These are phyloP conservation scores for Rhododendron ovatum DNA, from an alignment of 148 eudicot genomes.

Conservation along the genomic window DNA sequence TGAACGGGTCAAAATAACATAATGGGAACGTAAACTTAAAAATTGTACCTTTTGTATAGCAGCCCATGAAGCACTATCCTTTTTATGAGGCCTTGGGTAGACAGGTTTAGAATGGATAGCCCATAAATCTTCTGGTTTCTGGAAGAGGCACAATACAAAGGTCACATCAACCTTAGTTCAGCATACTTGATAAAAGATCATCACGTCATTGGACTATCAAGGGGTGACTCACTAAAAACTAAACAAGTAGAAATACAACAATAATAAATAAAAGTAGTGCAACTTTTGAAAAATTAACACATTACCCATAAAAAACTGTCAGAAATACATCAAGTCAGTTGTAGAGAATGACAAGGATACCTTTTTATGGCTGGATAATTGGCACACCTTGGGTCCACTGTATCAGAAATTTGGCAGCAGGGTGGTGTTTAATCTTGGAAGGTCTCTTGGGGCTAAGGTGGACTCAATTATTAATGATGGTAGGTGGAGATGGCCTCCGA, in stretches of 20 bases:
- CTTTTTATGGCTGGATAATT: not conserved
- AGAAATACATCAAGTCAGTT: no score
- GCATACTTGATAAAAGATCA: not conserved
- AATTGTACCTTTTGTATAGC: slow-evolving; percentile 83
- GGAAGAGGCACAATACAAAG: slow-evolving; percentile 21
- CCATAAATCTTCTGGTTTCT: slow-evolving; percentile 98
- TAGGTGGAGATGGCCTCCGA: no score
- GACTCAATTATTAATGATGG: no score
- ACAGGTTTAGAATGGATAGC: slow-evolving; percentile 86
- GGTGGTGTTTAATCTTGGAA: no score
- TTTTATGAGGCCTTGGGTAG: slow-evolving; percentile 79
- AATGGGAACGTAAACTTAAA: not conserved
- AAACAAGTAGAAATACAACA: not conserved
- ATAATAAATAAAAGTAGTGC: not conserved
- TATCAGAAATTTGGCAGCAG: no score
- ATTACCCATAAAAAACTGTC: not conserved
- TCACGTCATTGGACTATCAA: not conserved
- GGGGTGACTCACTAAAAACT: not conserved
- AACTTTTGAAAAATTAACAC: not conserved
- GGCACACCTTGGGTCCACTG: not conserved
- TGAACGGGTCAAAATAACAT: not conserved
- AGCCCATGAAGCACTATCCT: slow-evolving; percentile 61
- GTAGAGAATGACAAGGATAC: not conserved
- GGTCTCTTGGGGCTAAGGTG: no score
- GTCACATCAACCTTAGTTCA: slow-evolving; percentile 12